phyloP scores from a whole-genome alignment of 176 grass and related monocot species.

The Microstegium vimineum region DNA sequence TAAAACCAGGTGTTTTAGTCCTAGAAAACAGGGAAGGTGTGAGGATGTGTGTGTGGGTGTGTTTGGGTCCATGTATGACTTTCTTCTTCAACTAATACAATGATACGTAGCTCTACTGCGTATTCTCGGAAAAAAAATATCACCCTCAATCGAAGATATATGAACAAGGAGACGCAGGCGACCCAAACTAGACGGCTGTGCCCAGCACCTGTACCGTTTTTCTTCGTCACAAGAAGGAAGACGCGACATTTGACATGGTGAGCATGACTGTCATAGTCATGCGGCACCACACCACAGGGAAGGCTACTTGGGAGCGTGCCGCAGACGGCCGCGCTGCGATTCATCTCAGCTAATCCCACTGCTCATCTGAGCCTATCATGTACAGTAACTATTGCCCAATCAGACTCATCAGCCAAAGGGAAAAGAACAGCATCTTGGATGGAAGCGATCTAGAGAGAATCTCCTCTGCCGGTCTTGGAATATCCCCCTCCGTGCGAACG shows the following conservation, averaged over 20 bases:
- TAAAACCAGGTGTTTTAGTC: no score
- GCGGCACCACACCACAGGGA: not conserved
- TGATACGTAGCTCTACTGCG: no score
- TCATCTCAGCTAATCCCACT: not conserved
- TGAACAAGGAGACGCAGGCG: not conserved
- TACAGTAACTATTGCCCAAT: conserved; percentile 14
- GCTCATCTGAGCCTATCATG: not conserved
- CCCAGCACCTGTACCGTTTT: not conserved
- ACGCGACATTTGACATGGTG: not conserved
- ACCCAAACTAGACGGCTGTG: not conserved
- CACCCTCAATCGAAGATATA: not conserved
- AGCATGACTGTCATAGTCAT: not conserved
- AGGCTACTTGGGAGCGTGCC: not conserved
- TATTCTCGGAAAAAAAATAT: no score
- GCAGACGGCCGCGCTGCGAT: not conserved
- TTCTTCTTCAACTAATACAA: no score
- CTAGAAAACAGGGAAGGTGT: no score
- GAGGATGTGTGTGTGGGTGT: no score
- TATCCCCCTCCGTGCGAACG: not conserved
- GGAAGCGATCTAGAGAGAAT: conserved; percentile 23
- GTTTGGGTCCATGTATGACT: no score
- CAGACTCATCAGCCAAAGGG: not conserved
- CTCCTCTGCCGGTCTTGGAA: not conserved
- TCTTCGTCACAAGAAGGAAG: not conserved
- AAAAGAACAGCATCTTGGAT: not conserved